phyloP scores from a whole-genome alignment of 139 green algal species.

The Chlorella vulgaris region DNA sequence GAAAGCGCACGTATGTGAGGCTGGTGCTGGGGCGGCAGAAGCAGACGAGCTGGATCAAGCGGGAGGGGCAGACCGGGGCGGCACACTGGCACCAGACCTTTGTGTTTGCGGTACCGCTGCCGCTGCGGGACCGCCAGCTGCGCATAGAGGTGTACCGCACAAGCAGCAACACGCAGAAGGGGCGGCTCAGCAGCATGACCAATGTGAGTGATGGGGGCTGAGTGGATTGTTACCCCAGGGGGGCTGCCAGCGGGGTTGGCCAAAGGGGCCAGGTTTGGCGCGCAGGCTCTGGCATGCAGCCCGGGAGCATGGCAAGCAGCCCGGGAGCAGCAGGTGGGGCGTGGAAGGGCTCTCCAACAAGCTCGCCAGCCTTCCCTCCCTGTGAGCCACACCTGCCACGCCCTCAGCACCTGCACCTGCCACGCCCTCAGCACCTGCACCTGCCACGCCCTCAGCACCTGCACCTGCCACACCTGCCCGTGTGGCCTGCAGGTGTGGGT shows the following conservation, averaged over 20 bases:
- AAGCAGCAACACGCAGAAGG: conserved; percentile 4
- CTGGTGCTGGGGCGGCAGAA: conserved; percentile 32
- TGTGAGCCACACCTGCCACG: too few species aligned
- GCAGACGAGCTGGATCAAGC: conserved; percentile 8
- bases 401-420: too few species aligned
- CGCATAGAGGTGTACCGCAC: conserved; percentile 34
- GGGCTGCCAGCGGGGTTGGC: too few species aligned
- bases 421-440: too few species aligned
- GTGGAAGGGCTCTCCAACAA: too few species aligned
- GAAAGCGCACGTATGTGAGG: not conserved
- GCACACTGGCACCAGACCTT: conserved; percentile 22
- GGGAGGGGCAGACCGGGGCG: not conserved
- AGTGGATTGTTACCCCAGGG: too few species aligned
- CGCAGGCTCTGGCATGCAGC: too few species aligned
- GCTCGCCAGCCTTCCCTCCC: too few species aligned
- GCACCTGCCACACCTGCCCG: not conserved
- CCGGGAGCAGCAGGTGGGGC: too few species aligned
- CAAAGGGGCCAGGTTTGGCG: too few species aligned
- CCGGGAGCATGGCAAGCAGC: too few species aligned
- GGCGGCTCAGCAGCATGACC: conserved; percentile 18
- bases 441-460: too few species aligned
- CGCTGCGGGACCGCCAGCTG: conserved; percentile 31
- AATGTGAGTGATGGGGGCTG: not conserved
- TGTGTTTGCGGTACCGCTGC: conserved; percentile 35
- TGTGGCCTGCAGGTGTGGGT: conserved; percentile 18